Conservation (phyloP, 306 rosid species). For the Cucurbita moschata region DNA sequence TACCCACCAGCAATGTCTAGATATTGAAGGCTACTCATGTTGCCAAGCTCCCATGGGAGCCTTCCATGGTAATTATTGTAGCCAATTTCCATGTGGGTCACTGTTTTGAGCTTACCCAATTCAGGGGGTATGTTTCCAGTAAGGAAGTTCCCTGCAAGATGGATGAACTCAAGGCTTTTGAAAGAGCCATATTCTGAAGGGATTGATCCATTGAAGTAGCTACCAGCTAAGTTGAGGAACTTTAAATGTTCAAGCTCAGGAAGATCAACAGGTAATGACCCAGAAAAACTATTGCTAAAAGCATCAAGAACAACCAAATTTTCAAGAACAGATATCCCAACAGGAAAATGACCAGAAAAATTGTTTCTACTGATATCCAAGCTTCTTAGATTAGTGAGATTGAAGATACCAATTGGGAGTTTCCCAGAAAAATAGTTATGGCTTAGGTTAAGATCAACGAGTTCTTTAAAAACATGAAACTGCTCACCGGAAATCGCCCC, state of each 20-base stretch:
- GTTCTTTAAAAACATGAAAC: constrained; percentile 39
- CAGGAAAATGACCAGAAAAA: constrained; percentile 68
- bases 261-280: constrained; percentile 51
- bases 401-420: constrained; percentile 49
- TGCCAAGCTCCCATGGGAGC: constrained; percentile 61
- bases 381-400: constrained; percentile 44
- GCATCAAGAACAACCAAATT: constrained; percentile 56
- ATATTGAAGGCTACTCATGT: constrained; percentile 65
- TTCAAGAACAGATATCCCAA: constrained; percentile 34
- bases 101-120: constrained; percentile 69
- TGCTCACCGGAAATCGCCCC: constrained; percentile 57
- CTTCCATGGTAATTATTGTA: constrained; percentile 51
- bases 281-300: constrained; percentile 79
- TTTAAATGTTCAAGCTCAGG: constrained; percentile 40
- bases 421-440: constrained; percentile 57
- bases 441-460: constrained; percentile 59
- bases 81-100: constrained; percentile 88
- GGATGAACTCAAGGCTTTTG: constrained; percentile 61
- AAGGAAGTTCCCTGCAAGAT: constrained; percentile 75
- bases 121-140: constrained; percentile 58
- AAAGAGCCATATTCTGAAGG: constrained; percentile 74
- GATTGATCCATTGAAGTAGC: constrained; percentile 78
- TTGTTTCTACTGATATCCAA: constrained; percentile 80
- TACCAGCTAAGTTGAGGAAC: constrained; percentile 73
- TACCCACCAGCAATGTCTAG: constrained; percentile 87